phyloP scores from a whole-genome alignment of 2,329 filamentous ascomycete genomes.

The Cladosporium austrohemisphaericum region DNA sequence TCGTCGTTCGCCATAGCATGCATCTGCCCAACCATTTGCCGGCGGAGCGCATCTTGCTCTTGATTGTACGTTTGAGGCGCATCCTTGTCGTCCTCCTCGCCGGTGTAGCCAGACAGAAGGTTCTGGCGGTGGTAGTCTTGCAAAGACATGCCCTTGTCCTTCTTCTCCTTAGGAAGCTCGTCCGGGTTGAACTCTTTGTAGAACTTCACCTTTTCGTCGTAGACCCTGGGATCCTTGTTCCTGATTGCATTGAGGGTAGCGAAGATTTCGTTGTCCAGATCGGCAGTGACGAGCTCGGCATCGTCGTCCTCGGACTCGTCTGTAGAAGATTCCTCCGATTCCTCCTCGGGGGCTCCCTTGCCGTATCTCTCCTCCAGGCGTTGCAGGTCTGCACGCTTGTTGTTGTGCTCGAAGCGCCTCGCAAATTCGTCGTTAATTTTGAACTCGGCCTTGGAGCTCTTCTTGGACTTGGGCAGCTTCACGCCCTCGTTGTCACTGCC shows the following conservation, averaged over 20 bases:
- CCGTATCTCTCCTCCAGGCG: slow-evolving; percentile 82
- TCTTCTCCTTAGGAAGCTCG: slow-evolving; percentile 45
- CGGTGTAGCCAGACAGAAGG: slow-evolving; percentile 67
- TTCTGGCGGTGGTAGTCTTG: slow-evolving; percentile 91
- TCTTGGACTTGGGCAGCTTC: slow-evolving; percentile 18
- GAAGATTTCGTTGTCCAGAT: slow-evolving; percentile 80
- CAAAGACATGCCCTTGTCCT: slow-evolving; percentile 80
- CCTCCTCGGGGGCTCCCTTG: slow-evolving; percentile 44
- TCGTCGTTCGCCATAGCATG: slow-evolving; percentile 58
- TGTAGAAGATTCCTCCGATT: slow-evolving; percentile 63
- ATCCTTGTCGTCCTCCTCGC: slow-evolving; percentile 55
- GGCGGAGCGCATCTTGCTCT: slow-evolving; percentile 81
- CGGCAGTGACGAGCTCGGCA: slow-evolving; percentile 78
- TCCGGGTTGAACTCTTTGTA: slow-evolving; percentile 64
- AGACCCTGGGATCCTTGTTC: slow-evolving; percentile 85
- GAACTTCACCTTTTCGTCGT: slow-evolving; percentile 76
- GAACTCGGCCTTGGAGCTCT: slow-evolving; percentile 38
- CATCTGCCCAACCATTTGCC: slow-evolving; percentile 74
- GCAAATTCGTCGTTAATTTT: slow-evolving; percentile 91
- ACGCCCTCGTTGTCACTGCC: slow-evolving; percentile 24
- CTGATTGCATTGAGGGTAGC: slow-evolving; percentile 83
- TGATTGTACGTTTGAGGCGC: slow-evolving; percentile 69
- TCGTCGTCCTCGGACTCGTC: slow-evolving; percentile 84
- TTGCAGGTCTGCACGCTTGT: slow-evolving; percentile 86
- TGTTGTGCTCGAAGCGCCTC: slow-evolving; percentile 89